Conservation (phyloP, 192 early-diverging fungal genomes). For the Coemansia sp. region DNA sequence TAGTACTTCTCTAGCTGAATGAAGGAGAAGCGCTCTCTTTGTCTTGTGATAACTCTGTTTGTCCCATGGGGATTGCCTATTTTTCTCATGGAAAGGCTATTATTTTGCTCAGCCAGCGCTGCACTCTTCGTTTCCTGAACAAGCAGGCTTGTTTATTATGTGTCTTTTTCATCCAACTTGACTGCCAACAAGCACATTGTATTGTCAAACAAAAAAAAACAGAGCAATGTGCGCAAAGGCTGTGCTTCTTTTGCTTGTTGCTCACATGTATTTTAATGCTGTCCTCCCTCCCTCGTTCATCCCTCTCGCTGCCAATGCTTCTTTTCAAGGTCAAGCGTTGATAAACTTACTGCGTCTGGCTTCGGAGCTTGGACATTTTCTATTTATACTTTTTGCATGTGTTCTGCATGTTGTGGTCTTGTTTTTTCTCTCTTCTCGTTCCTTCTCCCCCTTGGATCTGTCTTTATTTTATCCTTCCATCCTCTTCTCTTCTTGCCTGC, state of each 20-base stretch:
- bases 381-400: slow-evolving; percentile 3
- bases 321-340: not conserved
- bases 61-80: not conserved
- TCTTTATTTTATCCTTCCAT: not conserved
- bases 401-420: not conserved
- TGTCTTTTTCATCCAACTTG: not conserved
- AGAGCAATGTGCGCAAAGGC: slow-evolving; percentile 2
- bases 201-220: not conserved
- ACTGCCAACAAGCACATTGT: not conserved
- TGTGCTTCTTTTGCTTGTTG: not conserved
- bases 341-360: not conserved
- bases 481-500: not conserved
- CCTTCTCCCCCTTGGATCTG: not conserved
- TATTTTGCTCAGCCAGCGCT: not conserved
- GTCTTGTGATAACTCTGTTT: not conserved
- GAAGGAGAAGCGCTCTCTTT: not conserved
- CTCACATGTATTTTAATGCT: too few relatives aligned
- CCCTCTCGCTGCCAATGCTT: too few relatives aligned
- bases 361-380: not conserved
- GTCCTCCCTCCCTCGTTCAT: too few relatives aligned
- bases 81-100: not conserved
- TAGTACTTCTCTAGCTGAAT: not conserved
- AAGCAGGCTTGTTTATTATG: not conserved
- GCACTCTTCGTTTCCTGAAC: not conserved
- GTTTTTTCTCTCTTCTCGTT: not conserved